A percentile compares a stretch with the other conserved stretches of the same genome.
Conservation (phyloP, 129 eudicot genomes). For the Escallonia rubra region DNA sequence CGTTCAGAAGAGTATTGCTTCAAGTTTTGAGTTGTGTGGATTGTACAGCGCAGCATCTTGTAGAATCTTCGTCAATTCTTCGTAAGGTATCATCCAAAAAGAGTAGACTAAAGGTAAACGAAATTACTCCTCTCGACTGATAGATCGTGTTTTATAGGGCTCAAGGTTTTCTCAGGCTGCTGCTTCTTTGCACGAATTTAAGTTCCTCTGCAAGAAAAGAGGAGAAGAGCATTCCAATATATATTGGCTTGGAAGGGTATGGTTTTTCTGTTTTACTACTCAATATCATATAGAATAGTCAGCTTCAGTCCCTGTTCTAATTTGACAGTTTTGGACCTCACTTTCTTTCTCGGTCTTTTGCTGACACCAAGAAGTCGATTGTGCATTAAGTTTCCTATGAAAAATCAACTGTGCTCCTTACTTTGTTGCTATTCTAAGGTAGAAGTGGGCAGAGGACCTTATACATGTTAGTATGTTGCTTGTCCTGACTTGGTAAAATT, state of each 20-base stretch:
- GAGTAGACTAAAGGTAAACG: neutral
- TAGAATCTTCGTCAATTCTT: conserved; percentile 81
- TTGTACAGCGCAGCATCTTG: conserved; percentile 68
- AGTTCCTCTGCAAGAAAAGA: conserved; percentile 53
- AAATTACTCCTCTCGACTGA: neutral
- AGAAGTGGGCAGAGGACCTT: no score
- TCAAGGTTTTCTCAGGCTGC: conserved; percentile 88
- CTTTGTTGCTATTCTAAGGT: no score
- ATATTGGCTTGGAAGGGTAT: conserved; percentile 95
- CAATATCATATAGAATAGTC: neutral
- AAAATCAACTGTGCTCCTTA: no score
- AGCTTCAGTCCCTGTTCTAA: no score
- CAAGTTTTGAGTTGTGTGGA: conserved; percentile 65
- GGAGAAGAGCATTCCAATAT: conserved; percentile 57
- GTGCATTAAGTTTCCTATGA: no score
- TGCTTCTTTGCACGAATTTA: conserved; percentile 84
- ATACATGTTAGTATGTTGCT: no score
- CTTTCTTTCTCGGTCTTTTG: no score
- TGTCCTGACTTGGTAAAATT: no score
- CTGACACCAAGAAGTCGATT: no score
- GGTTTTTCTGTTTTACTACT: conserved; percentile 5
- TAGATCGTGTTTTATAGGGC: conserved; percentile 45
- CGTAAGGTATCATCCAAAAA: conserved; percentile 62
- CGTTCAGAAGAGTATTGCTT: conserved; percentile 86
- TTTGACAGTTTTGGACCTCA: no score